Evolutionary conservation across 2,329 filamentous ascomycete species (phyloP), one percentile per base, ranked within the genome.

Genomic region (Penicillium sp.): DNA sequence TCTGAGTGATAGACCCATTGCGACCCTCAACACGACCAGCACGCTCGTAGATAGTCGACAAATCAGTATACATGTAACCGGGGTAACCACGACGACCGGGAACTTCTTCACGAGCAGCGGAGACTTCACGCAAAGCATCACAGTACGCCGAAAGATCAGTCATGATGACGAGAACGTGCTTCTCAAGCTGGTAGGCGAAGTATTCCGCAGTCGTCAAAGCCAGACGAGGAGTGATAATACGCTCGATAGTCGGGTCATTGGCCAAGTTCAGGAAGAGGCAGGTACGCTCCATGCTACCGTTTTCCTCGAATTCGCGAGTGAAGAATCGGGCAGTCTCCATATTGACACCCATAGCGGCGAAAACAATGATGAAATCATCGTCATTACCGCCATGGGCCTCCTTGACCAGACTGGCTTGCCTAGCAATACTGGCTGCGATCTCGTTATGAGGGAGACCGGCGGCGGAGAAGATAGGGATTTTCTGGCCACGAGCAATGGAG

Each of bases 51-150:
- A 99, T 97, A 70, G 94, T 99, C 54, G 94, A 97, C 86, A 99
- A 89, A 85, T 99, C 95, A 64, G 94, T 99, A 83, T 99, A 99
- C 94, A 99, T 99, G 84, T 99, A 99, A 90, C 94, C 94, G 47
- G 94, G 94, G 81, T 94, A 99, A 84, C 94, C 94, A 86, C 94
- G 93, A 75, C 94, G 93, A 83, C 94, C 94, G 33, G 94, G 94
- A 36, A 99, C 94, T 86, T 99, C 94, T 83, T 99, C 94, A 80
- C 94, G 86, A 46, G 94, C 94, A 48, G 94, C 93, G 12, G 94
- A 99, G 44, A 99, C 94, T 78, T 99, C 94, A 84, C 94, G 94
- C 61, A 99, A 88, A 61, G 94, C 95, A 75, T 99, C 94, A 75
- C 95, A 99, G 83, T 99, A 99, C 43, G 94, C 91, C 1, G 94